Conservation (phyloP, 2,329 filamentous ascomycete species). For the Phialophora verrucosa region DNA sequence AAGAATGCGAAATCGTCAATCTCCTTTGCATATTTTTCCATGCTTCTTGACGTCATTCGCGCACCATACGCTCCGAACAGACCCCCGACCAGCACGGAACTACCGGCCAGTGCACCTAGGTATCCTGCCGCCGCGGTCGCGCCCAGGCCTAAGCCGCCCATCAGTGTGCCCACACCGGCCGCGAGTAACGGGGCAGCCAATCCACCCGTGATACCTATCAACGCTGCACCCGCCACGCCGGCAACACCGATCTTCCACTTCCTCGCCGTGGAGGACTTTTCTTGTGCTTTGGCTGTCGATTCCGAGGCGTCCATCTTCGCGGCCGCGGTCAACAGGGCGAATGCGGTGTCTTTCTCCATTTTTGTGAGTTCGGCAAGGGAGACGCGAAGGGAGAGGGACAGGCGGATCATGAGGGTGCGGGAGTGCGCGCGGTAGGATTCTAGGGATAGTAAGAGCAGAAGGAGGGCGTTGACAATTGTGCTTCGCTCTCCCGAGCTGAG, state of each 20-base stretch:
- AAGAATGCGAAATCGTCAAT: conserved; percentile 80
- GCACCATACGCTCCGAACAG: conserved; percentile 81
- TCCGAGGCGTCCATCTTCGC: conserved; percentile 45
- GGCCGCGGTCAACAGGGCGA: conserved; percentile 71
- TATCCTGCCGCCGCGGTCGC: conserved; percentile 54
- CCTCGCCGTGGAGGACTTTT: conserved; percentile 61
- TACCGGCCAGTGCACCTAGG: conserved; percentile 69
- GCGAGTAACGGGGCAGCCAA: conserved; percentile 72
- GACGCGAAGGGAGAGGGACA: conserved; percentile 70
- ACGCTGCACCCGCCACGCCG: conserved; percentile 76
- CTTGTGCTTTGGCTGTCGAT: conserved; percentile 72
- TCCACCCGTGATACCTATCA: conserved; percentile 77
- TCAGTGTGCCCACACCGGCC: conserved; percentile 74
- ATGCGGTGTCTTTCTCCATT: conserved; percentile 74
- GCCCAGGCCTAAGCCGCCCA: conserved; percentile 66
- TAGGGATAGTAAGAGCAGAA: conserved; percentile 71
- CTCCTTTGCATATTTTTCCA: conserved; percentile 77
- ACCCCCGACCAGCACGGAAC: conserved; percentile 72
- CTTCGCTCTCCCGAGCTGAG: conserved; percentile 66
- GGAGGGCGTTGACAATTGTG: conserved; percentile 68
- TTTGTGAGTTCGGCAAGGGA: conserved; percentile 64
- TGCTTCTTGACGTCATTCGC: conserved; percentile 74
- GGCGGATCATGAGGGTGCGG: conserved; percentile 68
- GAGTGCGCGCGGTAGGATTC: conserved; percentile 74
- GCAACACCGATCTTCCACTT: conserved; percentile 80